Base-by-base conservation (phyloP, 2,329 filamentous ascomycete species). In the Exophiala aquamarina region DNA sequence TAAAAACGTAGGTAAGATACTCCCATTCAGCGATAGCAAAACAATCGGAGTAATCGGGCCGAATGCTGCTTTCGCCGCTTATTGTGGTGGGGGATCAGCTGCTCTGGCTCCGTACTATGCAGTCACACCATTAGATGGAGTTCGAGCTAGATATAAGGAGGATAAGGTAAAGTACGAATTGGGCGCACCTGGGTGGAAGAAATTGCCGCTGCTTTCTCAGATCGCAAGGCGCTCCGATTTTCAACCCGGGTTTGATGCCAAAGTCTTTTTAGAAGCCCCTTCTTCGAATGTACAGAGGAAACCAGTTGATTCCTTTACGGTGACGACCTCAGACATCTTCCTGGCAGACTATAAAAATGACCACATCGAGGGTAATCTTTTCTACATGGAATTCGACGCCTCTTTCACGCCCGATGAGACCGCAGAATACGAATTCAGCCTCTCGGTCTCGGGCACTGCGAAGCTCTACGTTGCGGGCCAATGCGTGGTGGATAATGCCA, bases 371-470 rank as follows among this genome's bases (percentile, higher is more conserved):
- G 71, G 72, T 2, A 55, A 64, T 14, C 65, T 76, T 1, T 84
- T 76, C 73, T 84, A 81, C 44, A 78, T 76, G 19, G 77, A 82
- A 38, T 73, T 83, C 56, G 81, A 84, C 55, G 44, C 15, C 6
- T 32, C 26, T 6, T 23, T 31, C 28, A 32, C 7, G 17, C 45
- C 15, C 54, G 49, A 42, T 10, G 54, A 4, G 38, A 69, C 4
- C 54, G 57, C 15, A 63, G 62, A 3, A 64, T 63, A 4, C 28
- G 23, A 37, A 18, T 9, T 44, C 41, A 11, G 10, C 32, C 23
- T 44, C 17, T 18, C 14, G 3, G n/a, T 17, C 4, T 3, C 26
- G 3, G 41, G 29, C 3, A 44, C 18, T 4, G 26, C 31, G 7
- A 44, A 44, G 23, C 14, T 44, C 7, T 36, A 9, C 21, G 35